A percentile compares a stretch with the other conserved stretches of the same genome.
These are phyloP conservation scores for Astrocystis sublimbata DNA, from an alignment of 495 filamentous ascomycete genomes.

Conservation along the genomic window DNA sequence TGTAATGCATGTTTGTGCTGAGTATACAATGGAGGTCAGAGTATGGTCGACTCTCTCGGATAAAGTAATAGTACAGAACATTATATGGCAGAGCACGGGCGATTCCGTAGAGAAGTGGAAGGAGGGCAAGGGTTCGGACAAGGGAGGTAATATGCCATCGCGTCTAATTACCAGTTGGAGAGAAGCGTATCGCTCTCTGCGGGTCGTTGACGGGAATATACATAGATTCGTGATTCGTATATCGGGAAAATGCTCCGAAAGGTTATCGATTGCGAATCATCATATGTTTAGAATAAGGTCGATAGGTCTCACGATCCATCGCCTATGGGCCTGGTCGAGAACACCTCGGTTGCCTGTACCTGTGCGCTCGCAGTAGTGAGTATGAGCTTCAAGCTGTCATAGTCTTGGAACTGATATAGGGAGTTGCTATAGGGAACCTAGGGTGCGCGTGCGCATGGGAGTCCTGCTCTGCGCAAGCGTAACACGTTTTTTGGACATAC, in stretches of 20 bases:
- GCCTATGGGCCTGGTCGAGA: constrained; percentile 13
- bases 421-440: not conserved
- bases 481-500: not conserved
- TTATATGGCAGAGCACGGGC: not conserved
- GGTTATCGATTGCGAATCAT: constrained; percentile 6
- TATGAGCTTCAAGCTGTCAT: not conserved
- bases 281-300: constrained; percentile 5
- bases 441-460: not conserved
- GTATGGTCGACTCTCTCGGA: not conserved
- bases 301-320: not conserved
- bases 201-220: constrained; percentile 1
- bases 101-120: not conserved
- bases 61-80: not conserved
- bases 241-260: constrained; percentile 7
- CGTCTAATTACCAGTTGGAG: constrained; percentile 5
- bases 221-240: constrained; percentile 13
- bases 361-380: constrained; percentile 13
- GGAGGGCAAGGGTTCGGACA: not conserved
- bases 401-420: not conserved
- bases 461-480: not conserved
- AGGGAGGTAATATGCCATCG: constrained; percentile 2
- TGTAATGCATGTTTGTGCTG: too few relatives aligned
- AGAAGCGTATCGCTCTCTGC: not conserved
- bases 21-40: too few relatives aligned
- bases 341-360: not conserved